Evolutionary conservation across 1,284 basidiomycete genomes (phyloP).

Genomic region (Mycosarcoma mackinlayi): DNA sequence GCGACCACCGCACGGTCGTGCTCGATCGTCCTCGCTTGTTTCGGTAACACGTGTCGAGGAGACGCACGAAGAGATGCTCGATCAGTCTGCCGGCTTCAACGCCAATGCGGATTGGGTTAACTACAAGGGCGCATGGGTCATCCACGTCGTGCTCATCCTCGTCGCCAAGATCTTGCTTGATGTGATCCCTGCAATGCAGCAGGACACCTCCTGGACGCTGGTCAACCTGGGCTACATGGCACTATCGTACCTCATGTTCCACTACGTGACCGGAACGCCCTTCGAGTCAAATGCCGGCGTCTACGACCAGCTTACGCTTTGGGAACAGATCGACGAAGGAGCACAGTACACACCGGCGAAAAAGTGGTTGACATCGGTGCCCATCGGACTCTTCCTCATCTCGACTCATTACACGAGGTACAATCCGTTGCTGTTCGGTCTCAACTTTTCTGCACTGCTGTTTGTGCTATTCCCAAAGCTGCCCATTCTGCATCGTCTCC

Average conservation of each 20-base stretch:
- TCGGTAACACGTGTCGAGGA: conserved; percentile 69
- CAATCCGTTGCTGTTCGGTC: conserved; percentile 87
- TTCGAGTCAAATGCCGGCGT: conserved; percentile 89
- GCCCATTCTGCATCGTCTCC: conserved; percentile 73
- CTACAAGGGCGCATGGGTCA: conserved; percentile 95
- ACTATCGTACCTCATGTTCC: conserved; percentile 98
- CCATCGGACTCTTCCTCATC: conserved; percentile 91
- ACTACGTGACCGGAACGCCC: conserved; percentile 95
- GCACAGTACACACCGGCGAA: conserved; percentile 98
- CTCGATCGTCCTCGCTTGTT: conserved; percentile 63
- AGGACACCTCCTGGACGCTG: conserved; percentile 94
- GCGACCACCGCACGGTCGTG: conserved; percentile 29
- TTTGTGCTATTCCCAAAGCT: conserved; percentile 93
- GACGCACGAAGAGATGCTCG: conserved; percentile 70
- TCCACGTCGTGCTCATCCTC: conserved; percentile 92
- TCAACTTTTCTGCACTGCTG: conserved; percentile 88
- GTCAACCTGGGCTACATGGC: conserved; percentile 92
- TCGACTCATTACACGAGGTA: conserved; percentile 92
- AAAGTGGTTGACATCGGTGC: conserved; percentile 94
- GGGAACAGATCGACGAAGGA: conserved; percentile 99
- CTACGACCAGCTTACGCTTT: conserved; percentile 95
- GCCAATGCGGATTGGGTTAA: conserved; percentile 99
- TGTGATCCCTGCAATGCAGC: conserved; percentile 90
- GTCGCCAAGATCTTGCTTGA: conserved; percentile 92
- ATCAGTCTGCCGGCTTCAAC: conserved; percentile 73